These are phyloP conservation scores for Pelomyxa schiedti DNA, from an alignment of 78 protist species.

Conservation along the genomic window DNA sequence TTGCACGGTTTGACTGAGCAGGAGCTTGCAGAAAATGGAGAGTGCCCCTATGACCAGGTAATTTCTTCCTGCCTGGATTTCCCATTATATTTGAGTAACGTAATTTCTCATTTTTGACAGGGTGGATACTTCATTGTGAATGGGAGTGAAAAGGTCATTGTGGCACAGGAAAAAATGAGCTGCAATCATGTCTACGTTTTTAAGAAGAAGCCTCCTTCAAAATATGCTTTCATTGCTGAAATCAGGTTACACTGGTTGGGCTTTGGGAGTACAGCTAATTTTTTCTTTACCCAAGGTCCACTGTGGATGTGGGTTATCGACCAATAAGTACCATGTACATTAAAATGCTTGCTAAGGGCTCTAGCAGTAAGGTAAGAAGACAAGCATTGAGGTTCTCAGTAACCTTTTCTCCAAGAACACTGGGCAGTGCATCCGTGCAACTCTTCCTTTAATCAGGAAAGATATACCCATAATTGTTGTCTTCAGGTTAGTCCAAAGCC, in stretches of 20 bases:
- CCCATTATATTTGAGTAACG: neutral
- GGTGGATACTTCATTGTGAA: slow-evolving; percentile 99
- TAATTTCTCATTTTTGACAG: no score
- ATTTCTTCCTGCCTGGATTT: neutral
- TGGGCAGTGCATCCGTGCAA: slow-evolving; percentile 27
- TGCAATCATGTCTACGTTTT: slow-evolving; percentile 89
- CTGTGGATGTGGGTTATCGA: no score
- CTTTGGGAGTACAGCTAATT: slow-evolving; percentile 23
- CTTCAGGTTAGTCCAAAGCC: slow-evolving; percentile 48
- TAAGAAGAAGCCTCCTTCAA: slow-evolving; percentile 53
- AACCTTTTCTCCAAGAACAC: neutral
- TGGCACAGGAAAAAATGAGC: slow-evolving; percentile 96
- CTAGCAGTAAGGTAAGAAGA: neutral
- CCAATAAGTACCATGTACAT: slow-evolving; percentile 50
- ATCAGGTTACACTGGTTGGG: no score
- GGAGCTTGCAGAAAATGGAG: slow-evolving; percentile 70
- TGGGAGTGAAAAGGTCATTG: slow-evolving; percentile 94
- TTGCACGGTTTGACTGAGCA: slow-evolving; percentile 11
- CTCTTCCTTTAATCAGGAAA: slow-evolving; percentile 40
- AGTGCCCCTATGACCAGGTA: slow-evolving; percentile 93
- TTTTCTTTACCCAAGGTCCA: no score
- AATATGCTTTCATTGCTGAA: slow-evolving; percentile 78
- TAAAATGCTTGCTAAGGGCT: slow-evolving; percentile 36
- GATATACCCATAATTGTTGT: slow-evolving; percentile 86
- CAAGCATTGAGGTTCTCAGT: slow-evolving; percentile 1